These are phyloP conservation scores for Cantharellus anzutake DNA, from an alignment of 768 basidiomycete genomes.

Conservation along the genomic window DNA sequence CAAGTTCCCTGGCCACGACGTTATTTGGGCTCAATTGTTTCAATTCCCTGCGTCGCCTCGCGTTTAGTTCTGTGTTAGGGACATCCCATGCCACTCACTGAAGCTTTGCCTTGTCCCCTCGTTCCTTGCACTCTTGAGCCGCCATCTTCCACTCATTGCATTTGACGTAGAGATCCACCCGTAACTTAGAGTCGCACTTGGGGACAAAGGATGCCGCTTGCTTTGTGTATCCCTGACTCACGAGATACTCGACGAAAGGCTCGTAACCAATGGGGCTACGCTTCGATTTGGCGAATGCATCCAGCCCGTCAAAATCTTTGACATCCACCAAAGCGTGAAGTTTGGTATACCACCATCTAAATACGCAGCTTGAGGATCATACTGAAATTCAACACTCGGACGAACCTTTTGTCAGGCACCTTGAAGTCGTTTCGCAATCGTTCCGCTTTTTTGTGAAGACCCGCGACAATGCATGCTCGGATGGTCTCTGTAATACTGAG, in stretches of 20 bases:
- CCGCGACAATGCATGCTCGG: conserved; percentile 51
- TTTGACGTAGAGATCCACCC: conserved; percentile 73
- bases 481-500: conserved; percentile 79
- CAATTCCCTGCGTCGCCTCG: not conserved
- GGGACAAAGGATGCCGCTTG: conserved; percentile 65
- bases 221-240: conserved; percentile 49
- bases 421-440: conserved; percentile 79
- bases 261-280: conserved; percentile 94
- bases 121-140: conserved; percentile 76
- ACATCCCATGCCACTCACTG: conserved; percentile 39
- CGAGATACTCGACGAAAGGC: conserved; percentile 63
- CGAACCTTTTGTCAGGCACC: conserved; percentile 84
- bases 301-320: conserved; percentile 73
- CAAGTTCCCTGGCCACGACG: not conserved
- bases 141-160: conserved; percentile 85
- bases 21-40: not conserved
- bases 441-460: conserved; percentile 74
- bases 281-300: conserved; percentile 68
- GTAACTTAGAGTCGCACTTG: conserved; percentile 64
- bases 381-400: not conserved
- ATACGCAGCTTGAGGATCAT: not conserved
- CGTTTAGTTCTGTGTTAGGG: too few species aligned
- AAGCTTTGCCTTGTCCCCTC: conserved; percentile 64
- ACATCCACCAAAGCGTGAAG: conserved; percentile 61
- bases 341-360: conserved; percentile 88